Evolutionary conservation across 805 yeast genomes (phyloP).

Genomic region (Candida sithepensis): DNA sequence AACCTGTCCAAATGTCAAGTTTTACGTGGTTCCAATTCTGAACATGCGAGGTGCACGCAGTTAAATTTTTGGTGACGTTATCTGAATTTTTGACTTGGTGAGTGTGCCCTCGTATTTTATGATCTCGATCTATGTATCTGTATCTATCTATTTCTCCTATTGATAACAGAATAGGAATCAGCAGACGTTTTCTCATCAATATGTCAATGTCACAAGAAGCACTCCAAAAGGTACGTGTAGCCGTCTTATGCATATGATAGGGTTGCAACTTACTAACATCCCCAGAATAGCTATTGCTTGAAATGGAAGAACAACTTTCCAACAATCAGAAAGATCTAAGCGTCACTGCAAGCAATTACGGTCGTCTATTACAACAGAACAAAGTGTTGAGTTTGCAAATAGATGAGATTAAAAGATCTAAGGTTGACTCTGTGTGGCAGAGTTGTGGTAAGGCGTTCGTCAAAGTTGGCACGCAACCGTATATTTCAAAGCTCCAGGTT

Average conservation of each 20-base stretch:
- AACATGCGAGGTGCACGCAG: no score
- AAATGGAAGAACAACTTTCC: conserved; percentile 63
- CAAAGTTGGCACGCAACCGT: conserved; percentile 39
- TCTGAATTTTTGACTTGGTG: no score
- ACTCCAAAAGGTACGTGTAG: conserved; percentile 23
- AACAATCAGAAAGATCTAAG: conserved; percentile 58
- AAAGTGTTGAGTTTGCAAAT: conserved; percentile 55
- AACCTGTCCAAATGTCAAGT: not conserved
- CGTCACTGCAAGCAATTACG: conserved; percentile 49
- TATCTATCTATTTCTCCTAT: no score
- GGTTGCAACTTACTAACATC: not conserved
- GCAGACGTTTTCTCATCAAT: not conserved
- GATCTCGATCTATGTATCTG: no score
- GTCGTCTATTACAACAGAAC: conserved; percentile 45
- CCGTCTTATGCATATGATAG: not conserved
- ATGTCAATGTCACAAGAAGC: conserved; percentile 15
- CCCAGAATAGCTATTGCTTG: conserved; percentile 44
- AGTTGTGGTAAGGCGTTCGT: conserved; percentile 80
- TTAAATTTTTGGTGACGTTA: no score
- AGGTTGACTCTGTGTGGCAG: conserved; percentile 65
- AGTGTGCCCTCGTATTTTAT: no score
- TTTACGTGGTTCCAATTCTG: no score
- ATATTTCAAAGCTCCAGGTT: conserved; percentile 43
- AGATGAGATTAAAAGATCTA: conserved; percentile 45
- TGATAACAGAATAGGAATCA: no score